A percentile compares a stretch with the other conserved stretches of the same genome.
Conservation (phyloP, 768 basidiomycete genomes). For the Wakefieldia striispora region DNA sequence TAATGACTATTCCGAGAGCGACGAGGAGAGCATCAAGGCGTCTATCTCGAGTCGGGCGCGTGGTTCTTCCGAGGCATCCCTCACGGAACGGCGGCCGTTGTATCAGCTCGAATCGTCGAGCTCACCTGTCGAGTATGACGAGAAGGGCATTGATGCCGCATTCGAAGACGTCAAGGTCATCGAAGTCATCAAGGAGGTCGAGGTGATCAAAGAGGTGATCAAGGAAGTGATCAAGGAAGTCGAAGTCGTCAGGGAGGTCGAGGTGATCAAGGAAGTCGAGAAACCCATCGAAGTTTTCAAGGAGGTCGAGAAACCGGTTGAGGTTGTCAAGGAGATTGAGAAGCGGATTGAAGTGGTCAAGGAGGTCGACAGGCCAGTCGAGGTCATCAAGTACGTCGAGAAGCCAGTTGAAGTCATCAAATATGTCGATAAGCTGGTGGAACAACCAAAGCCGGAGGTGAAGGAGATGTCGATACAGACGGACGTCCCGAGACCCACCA, state of each 20-base stretch:
- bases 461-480: slow-evolving; percentile 81
- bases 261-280: slow-evolving; percentile 34
- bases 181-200: slow-evolving; percentile 31
- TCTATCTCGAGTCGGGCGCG: slow-evolving; percentile 42
- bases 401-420: slow-evolving; percentile 29
- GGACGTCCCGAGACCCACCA: slow-evolving; percentile 44
- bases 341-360: slow-evolving; percentile 21
- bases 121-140: slow-evolving; percentile 49
- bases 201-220: slow-evolving; percentile 28
- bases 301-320: slow-evolving; percentile 22
- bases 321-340: slow-evolving; percentile 26
- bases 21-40: slow-evolving; percentile 75
- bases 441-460: slow-evolving; percentile 57
- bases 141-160: slow-evolving; percentile 37
- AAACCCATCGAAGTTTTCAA: no score
- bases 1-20: slow-evolving; percentile 58
- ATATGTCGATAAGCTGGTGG: slow-evolving; percentile 35
- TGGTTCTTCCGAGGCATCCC: slow-evolving; percentile 25
- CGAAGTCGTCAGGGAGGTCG: slow-evolving; percentile 27
- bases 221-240: slow-evolving; percentile 28
- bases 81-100: slow-evolving; percentile 12
- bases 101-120: slow-evolving; percentile 2
- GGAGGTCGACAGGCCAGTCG: slow-evolving; percentile 32
- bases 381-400: slow-evolving; percentile 34
- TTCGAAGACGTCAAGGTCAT: slow-evolving; percentile 32